These are phyloP conservation scores for Lasiosphaeris hirsuta DNA, from an alignment of 495 filamentous ascomycete species.

Conservation along the genomic window DNA sequence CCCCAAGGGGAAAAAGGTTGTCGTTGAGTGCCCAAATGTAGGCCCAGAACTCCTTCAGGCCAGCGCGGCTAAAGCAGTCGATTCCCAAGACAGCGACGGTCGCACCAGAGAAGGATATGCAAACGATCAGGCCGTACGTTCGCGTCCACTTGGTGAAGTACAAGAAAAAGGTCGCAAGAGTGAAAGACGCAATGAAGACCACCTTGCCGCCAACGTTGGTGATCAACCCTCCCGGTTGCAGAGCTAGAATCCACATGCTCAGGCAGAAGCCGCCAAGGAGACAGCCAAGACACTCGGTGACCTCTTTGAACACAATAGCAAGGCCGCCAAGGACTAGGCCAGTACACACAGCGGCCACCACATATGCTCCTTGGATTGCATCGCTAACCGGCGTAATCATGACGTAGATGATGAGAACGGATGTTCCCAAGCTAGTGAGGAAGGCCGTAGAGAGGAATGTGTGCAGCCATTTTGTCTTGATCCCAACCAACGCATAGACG, in stretches of 20 bases:
- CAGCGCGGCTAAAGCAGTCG: slow-evolving; percentile 86
- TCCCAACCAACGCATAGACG: slow-evolving; percentile 71
- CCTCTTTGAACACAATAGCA: slow-evolving; percentile 75
- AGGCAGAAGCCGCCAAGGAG: slow-evolving; percentile 83
- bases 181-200: slow-evolving; percentile 73
- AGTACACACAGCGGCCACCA: slow-evolving; percentile 74
- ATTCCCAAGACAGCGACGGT: slow-evolving; percentile 78
- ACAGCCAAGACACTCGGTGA: slow-evolving; percentile 84
- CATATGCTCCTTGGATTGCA: slow-evolving; percentile 82
- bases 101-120: slow-evolving; percentile 76
- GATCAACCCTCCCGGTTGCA: slow-evolving; percentile 75
- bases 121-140: slow-evolving; percentile 69
- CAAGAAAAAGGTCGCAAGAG: slow-evolving; percentile 60
- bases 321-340: slow-evolving; percentile 73
- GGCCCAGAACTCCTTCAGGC: slow-evolving; percentile 92
- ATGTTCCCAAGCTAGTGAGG: slow-evolving; percentile 67
- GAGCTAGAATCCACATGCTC: slow-evolving; percentile 84
- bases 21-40: slow-evolving; percentile 87
- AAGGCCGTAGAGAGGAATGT: slow-evolving; percentile 79
- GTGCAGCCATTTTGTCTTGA: slow-evolving; percentile 80
- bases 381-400: slow-evolving; percentile 75
- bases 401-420: slow-evolving; percentile 85
- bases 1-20: slow-evolving; percentile 71
- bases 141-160: slow-evolving; percentile 80
- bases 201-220: slow-evolving; percentile 56